phyloP scores from a whole-genome alignment of 345 rosid species.

The Sonneratia caseolaris region DNA sequence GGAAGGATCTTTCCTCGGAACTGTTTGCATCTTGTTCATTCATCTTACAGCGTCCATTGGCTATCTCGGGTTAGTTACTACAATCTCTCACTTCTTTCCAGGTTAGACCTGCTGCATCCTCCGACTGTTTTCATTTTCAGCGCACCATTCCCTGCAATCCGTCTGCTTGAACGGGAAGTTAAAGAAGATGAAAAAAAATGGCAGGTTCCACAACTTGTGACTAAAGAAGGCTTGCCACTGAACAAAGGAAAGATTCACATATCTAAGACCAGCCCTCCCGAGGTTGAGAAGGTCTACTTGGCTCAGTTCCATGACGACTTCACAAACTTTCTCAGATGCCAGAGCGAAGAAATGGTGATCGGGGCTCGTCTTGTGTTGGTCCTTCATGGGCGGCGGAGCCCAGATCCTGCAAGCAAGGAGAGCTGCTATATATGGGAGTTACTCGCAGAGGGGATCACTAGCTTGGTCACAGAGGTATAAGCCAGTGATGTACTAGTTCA shows the following conservation, averaged over 20 bases:
- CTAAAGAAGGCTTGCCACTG: conserved; percentile 9
- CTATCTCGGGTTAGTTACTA: background rate
- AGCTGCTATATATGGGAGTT: conserved; percentile 3
- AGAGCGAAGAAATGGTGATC: conserved; percentile 14
- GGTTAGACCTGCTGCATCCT: too few species aligned
- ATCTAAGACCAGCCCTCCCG: conserved; percentile 11
- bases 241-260: conserved; percentile 23
- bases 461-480: conserved; percentile 9
- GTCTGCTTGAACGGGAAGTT: too few species aligned
- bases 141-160: too few species aligned
- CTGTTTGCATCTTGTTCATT: conserved; percentile 14
- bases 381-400: conserved; percentile 6
- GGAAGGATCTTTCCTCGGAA: conserved; percentile 14
- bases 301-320: conserved; percentile 19
- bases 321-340: conserved; percentile 10
- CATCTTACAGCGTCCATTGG: conserved; percentile 20
- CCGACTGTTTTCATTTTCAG: too few species aligned
- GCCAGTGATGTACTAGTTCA: background rate
- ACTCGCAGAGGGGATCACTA: conserved; percentile 9
- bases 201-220: conserved; percentile 14
- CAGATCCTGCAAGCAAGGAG: conserved; percentile 1
- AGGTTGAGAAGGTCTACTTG: conserved; percentile 17
- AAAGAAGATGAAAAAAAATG: too few species aligned
- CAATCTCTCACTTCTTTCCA: too few species aligned
- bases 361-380: conserved; percentile 13